phyloP scores from a whole-genome alignment of 1,284 basidiomycete genomes.

The Takashimella tepidaria region DNA sequence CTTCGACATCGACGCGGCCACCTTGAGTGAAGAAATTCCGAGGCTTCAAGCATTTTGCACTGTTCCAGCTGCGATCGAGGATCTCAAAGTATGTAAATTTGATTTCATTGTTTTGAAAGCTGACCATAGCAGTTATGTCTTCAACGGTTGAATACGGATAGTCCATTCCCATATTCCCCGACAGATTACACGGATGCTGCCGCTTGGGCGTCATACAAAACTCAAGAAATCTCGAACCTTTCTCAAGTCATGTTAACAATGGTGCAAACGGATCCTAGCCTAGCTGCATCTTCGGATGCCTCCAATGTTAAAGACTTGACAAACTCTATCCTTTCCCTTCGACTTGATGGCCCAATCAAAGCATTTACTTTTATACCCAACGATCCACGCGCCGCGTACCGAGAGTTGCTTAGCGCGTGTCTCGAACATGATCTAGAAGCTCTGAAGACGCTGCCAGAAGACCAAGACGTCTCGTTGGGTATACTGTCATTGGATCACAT shows the following conservation, averaged over 20 bases:
- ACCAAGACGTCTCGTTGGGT: conserved; percentile 90
- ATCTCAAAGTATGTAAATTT: conserved; percentile 63
- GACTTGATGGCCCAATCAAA: neutral
- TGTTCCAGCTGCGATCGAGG: conserved; percentile 69
- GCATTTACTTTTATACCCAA: conserved; percentile 71
- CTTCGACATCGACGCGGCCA: neutral
- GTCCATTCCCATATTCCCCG: conserved; percentile 73
- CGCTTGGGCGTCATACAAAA: conserved; percentile 78
- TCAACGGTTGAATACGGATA: conserved; percentile 82
- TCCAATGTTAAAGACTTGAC: neutral
- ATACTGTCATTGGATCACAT: conserved; percentile 81
- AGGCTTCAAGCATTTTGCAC: conserved; percentile 21
- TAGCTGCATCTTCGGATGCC: conserved; percentile 56
- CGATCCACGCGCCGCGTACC: conserved; percentile 79
- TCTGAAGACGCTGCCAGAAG: conserved; percentile 85
- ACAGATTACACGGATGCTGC: conserved; percentile 78
- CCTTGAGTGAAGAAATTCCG: conserved; percentile 1
- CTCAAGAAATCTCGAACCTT: conserved; percentile 74
- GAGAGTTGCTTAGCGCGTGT: conserved; percentile 74
- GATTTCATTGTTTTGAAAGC: neutral
- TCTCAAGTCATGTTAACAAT: conserved; percentile 85
- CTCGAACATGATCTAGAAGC: conserved; percentile 80
- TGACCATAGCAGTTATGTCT: conserved; percentile 74
- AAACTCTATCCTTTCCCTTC: neutral
- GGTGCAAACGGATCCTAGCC: conserved; percentile 79